These are phyloP conservation scores for Lipomyces oligophaga DNA, from an alignment of 805 yeast species.

Conservation along the genomic window DNA sequence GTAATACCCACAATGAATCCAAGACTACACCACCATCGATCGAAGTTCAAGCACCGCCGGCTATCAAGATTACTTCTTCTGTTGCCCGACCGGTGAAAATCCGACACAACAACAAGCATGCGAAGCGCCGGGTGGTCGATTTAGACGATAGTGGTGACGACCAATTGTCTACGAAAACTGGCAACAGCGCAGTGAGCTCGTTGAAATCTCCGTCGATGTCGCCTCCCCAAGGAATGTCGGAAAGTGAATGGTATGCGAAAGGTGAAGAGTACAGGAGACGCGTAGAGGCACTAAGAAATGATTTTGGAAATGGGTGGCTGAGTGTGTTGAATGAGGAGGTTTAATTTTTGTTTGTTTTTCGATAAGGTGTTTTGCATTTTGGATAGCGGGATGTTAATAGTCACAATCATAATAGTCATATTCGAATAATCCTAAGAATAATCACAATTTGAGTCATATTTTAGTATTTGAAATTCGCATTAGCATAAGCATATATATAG, in stretches of 20 bases:
- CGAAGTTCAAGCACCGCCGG: constrained; percentile 13
- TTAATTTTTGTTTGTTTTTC: neutral
- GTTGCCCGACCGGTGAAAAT: constrained; percentile 1
- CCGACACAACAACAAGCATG: constrained; percentile 4
- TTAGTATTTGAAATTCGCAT: too few species aligned
- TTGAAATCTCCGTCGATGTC: constrained; percentile 11
- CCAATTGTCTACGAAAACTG: constrained; percentile 11
- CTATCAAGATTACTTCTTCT: constrained; percentile 12
- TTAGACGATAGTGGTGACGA: constrained; percentile 22
- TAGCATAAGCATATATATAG: too few species aligned
- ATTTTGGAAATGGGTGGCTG: constrained; percentile 33
- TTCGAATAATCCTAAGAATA: too few species aligned
- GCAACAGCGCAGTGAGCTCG: constrained; percentile 13
- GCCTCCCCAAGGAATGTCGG: constrained; percentile 1
- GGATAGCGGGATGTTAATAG: too few species aligned
- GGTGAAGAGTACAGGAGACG: constrained; percentile 39
- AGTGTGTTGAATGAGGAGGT: constrained; percentile 35
- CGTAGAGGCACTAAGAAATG: constrained; percentile 37
- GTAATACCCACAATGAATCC: too few species aligned
- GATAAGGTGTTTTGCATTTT: neutral
- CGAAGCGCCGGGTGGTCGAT: constrained; percentile 20
- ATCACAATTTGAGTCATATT: too few species aligned
- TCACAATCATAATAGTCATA: too few species aligned
- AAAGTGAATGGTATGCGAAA: constrained; percentile 25
- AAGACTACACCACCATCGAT: constrained; percentile 1